Evolutionary conservation across 1,284 basidiomycete genomes (phyloP).

Genomic region (Moniliella sp.): DNA sequence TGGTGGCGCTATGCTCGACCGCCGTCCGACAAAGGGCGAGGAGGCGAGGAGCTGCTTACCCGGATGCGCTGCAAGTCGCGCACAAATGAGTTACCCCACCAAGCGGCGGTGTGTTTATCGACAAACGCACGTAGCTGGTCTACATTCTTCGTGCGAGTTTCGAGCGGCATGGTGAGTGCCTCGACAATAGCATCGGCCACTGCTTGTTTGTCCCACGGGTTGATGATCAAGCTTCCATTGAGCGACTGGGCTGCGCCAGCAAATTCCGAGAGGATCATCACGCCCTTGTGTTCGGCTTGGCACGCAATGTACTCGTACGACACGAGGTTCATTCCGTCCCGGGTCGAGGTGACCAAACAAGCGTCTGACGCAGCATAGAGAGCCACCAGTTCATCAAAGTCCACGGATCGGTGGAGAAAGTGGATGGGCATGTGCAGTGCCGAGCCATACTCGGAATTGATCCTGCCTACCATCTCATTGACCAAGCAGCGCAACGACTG

Average conservation of each 20-base stretch:
- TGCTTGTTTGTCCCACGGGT: constrained; percentile 46
- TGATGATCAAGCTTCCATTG: constrained; percentile 29
- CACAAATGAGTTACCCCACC: constrained; percentile 17
- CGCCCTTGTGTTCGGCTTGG: constrained; percentile 72
- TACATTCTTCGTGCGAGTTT: constrained; percentile 65
- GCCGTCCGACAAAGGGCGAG: too few species aligned
- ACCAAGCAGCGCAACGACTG: constrained; percentile 87
- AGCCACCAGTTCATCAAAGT: constrained; percentile 84
- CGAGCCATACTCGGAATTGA: constrained; percentile 92
- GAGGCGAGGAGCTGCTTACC: too few species aligned
- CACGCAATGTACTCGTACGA: constrained; percentile 97
- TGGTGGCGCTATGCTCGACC: too few species aligned
- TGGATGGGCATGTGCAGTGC: constrained; percentile 98
- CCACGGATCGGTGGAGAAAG: constrained; percentile 63
- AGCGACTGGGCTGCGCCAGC: constrained; percentile 74
- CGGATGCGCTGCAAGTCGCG: too few species aligned
- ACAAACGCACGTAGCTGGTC: constrained; percentile 61
- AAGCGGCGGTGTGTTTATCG: constrained; percentile 28
- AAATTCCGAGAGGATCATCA: constrained; percentile 93
- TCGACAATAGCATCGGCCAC: constrained; percentile 93
- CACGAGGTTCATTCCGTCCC: constrained; percentile 86
- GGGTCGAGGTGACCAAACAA: constrained; percentile 76
- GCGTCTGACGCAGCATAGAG: constrained; percentile 89
- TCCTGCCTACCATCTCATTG: constrained; percentile 88
- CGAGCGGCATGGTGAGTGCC: constrained; percentile 69